Percentiles rank a stretch among this genome's conserved stretches.
Evolutionary conservation across 2,329 filamentous ascomycete species (phyloP).

Genomic region (Tolypocladium ophioglossoides): DNA sequence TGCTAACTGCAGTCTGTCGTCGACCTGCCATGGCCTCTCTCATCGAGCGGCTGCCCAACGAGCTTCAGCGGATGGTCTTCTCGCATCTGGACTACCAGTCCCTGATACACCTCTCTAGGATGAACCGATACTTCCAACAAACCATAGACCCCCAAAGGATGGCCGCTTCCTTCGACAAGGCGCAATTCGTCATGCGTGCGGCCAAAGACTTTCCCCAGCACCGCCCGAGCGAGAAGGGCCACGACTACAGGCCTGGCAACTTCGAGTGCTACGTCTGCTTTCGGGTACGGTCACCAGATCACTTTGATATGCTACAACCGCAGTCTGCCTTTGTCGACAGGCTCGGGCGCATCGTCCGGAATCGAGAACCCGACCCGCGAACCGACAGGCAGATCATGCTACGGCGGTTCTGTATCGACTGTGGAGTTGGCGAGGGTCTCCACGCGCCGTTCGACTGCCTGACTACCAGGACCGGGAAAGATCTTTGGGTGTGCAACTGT

Average conservation of each 20-base stretch:
- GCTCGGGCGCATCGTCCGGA: constrained; percentile 17
- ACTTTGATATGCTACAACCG: constrained; percentile 27
- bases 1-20: background rate
- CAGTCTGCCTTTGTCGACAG: constrained; percentile 21
- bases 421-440: constrained; percentile 26
- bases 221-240: constrained; percentile 24
- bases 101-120: constrained; percentile 27
- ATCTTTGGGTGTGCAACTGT: constrained; percentile 30
- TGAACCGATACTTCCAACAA: constrained; percentile 23
- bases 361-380: constrained; percentile 14
- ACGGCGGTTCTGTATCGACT: constrained; percentile 30
- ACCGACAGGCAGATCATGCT: constrained; percentile 20
- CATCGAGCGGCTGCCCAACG: constrained; percentile 22
- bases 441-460: constrained; percentile 26
- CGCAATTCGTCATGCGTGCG: constrained; percentile 29
- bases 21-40: constrained; percentile 10
- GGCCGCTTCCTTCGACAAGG: constrained; percentile 24
- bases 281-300: constrained; percentile 25
- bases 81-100: constrained; percentile 27
- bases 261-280: constrained; percentile 32
- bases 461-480: constrained; percentile 24
- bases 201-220: constrained; percentile 30
- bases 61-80: constrained; percentile 22
- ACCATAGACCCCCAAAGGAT: constrained; percentile 21
- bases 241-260: constrained; percentile 27